Conservation (phyloP, 2,329 filamentous ascomycete species). For the Botryotinia globosa region DNA sequence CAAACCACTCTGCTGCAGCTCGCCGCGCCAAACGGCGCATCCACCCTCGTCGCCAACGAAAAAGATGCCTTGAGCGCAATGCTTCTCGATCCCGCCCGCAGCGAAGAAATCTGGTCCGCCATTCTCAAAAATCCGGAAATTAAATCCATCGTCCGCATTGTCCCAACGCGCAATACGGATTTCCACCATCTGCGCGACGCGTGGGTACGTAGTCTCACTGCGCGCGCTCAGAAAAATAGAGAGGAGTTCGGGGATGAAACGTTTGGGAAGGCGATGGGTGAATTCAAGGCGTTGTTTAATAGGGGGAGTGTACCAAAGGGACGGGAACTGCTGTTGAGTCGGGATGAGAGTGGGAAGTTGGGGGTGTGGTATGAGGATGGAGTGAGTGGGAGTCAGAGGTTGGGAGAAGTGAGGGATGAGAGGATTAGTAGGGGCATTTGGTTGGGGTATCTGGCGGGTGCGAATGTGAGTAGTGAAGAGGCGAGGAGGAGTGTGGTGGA, state of each 20-base stretch:
- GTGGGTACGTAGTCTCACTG: constrained; percentile 81
- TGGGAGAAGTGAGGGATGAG: constrained; percentile 77
- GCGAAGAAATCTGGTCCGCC: constrained; percentile 71
- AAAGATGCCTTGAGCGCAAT: constrained; percentile 68
- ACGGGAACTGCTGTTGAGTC: constrained; percentile 69
- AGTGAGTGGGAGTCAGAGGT: constrained; percentile 48
- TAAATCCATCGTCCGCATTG: constrained; percentile 77
- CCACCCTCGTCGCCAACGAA: constrained; percentile 78
- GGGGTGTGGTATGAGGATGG: constrained; percentile 63
- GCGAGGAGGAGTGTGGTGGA: constrained; percentile 80
- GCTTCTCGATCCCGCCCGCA: constrained; percentile 66
- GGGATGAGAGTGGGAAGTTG: constrained; percentile 64
- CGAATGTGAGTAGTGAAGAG: constrained; percentile 79
- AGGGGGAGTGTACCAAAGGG: constrained; percentile 78
- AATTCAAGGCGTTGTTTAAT: constrained; percentile 80
- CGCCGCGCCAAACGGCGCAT: constrained; percentile 68
- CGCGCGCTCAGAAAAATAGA: constrained; percentile 56
- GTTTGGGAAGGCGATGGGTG: constrained; percentile 71
- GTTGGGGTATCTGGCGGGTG: constrained; percentile 86
- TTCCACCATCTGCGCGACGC: constrained; percentile 90
- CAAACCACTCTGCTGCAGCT: constrained; percentile 74
- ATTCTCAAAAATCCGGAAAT: constrained; percentile 66
- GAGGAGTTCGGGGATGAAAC: constrained; percentile 62
- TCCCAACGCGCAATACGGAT: constrained; percentile 90
- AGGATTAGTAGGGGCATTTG: constrained; percentile 78